Evolutionary conservation across 768 basidiomycete species (phyloP), one percentile per base, ranked within the genome.

Genomic region (Mrakia gelida): DNA sequence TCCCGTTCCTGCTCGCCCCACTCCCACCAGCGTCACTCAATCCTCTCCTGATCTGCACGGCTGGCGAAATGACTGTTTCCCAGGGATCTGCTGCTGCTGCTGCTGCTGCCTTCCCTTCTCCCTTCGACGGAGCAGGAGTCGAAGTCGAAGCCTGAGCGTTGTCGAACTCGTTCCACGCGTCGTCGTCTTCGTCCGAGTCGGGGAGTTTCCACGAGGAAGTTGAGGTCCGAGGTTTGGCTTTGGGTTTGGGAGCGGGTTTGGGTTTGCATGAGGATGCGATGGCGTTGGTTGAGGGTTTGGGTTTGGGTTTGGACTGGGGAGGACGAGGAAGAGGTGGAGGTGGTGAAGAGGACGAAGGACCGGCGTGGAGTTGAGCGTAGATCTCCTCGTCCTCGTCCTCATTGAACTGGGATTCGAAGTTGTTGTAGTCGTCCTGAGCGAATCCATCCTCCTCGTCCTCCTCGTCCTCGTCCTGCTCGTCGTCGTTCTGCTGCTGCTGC

Each of bases 171-270:
- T 75, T 49, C 63, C 45, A 38, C 18, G 28, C 62, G 59, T 75
- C 32, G 56, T 41, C 73, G 28, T 75, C 75, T 18, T 67, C 63
- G 32, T 49, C 75, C 71, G 71, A 72, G 45, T 49, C 43, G 71
- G n/a, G 38, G 71, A 72, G 15, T n/a, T 61, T 59, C 21, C 52
- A 38, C 5, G 70, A 71, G 34, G 70, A 26, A 0, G 34, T 21
- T 5, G 38, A 43, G 43, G 41, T 11, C 16, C 32, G 70, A 49
- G 54, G 30, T 56, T 54, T 59, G 16, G 28, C 3, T 38, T 38
- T 30, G 18, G 72, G 32, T 38, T 30, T n/a, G 21, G 9, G 54
- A 26, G 15, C 16, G 28, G 28, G 28, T 28, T 73, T 59, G 38
- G 23, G 73, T 49, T 52, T 52, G 18, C 49, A 21, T 10, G 49